These are phyloP conservation scores for Trapa incisa DNA, from an alignment of 345 rosid species.

Conservation along the genomic window DNA sequence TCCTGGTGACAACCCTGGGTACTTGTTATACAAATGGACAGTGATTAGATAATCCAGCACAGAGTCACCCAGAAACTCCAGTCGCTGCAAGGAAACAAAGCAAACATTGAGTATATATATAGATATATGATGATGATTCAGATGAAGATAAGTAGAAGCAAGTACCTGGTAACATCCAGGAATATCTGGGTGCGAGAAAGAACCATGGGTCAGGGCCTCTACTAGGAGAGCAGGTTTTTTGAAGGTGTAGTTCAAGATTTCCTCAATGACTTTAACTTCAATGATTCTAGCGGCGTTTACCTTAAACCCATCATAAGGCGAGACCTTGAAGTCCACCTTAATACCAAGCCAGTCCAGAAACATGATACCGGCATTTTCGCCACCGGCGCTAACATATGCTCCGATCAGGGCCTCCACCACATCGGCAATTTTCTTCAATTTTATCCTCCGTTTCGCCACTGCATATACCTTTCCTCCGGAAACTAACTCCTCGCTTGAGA, in stretches of 20 bases:
- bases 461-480: constrained; percentile 34
- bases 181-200: constrained; percentile 79
- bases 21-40: constrained; percentile 29
- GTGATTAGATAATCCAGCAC: constrained; percentile 77
- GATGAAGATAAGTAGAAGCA: not conserved
- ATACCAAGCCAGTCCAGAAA: constrained; percentile 72
- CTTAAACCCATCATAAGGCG: constrained; percentile 20
- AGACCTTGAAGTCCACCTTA: constrained; percentile 28
- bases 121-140: not conserved
- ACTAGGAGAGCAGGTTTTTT: constrained; percentile 51
- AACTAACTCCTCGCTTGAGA: constrained; percentile 25
- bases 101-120: not conserved
- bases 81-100: constrained; percentile 35
- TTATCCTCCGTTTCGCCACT: constrained; percentile 29
- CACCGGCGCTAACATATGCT: constrained; percentile 60
- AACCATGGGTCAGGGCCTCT: constrained; percentile 91
- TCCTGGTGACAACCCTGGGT: constrained; percentile 72
- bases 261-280: constrained; percentile 34
- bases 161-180: constrained; percentile 86
- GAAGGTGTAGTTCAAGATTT: constrained; percentile 46
- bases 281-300: constrained; percentile 31
- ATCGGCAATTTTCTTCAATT: constrained; percentile 62
- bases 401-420: constrained; percentile 83
- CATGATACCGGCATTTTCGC: constrained; percentile 47
- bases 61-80: constrained; percentile 91